phyloP scores from a whole-genome alignment of 805 yeast genomes.

The Sugiyamaella floridensis region DNA sequence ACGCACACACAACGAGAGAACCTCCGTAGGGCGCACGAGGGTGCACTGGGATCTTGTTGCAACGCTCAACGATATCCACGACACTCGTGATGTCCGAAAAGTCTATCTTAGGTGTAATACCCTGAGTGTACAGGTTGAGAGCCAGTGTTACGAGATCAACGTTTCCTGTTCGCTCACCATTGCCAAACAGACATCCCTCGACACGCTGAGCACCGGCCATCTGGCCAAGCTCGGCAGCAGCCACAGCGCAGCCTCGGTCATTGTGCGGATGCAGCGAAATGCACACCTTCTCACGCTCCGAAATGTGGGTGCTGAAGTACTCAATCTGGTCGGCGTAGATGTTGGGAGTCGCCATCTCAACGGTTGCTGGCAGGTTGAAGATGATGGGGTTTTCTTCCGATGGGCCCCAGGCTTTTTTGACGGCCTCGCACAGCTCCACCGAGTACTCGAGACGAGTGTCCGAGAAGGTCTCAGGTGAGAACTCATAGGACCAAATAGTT shows the following conservation, averaged over 20 bases:
- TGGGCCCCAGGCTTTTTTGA: conserved; percentile 69
- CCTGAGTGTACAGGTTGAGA: conserved; percentile 72
- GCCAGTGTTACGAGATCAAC: conserved; percentile 77
- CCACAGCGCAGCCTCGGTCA: conserved; percentile 85
- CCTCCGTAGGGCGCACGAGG: conserved; percentile 82
- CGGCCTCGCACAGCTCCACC: conserved; percentile 64
- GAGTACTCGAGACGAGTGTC: conserved; percentile 63
- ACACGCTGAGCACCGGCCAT: conserved; percentile 85
- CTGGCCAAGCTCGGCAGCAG: conserved; percentile 76
- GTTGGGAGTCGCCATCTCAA: conserved; percentile 74
- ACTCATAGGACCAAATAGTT: conserved; percentile 70
- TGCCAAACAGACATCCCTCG: conserved; percentile 80
- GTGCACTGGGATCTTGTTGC: conserved; percentile 74
- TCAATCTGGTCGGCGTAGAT: conserved; percentile 82
- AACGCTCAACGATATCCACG: conserved; percentile 66
- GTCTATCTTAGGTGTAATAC: conserved; percentile 63
- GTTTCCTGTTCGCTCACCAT: conserved; percentile 84
- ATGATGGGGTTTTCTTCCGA: conserved; percentile 58
- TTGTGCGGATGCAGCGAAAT: conserved; percentile 78
- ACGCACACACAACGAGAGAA: conserved; percentile 74
- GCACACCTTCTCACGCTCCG: conserved; percentile 63
- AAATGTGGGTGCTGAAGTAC: conserved; percentile 53
- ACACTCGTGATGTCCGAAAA: conserved; percentile 60
- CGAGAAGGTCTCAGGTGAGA: conserved; percentile 74
- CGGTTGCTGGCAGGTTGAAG: conserved; percentile 80